phyloP scores from a whole-genome alignment of 148 eudicot genomes.

The Cornus florida region DNA sequence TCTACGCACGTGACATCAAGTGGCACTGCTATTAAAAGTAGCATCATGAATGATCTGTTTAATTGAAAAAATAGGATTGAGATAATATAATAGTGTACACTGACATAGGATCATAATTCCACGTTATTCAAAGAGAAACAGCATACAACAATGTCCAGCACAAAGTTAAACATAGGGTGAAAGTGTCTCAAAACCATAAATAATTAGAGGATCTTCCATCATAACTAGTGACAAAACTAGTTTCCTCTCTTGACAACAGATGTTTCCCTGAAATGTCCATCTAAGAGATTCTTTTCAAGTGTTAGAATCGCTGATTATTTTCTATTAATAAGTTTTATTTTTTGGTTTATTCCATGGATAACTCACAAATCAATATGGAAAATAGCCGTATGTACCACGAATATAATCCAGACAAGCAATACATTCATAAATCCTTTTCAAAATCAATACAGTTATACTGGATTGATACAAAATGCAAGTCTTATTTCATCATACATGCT shows the following conservation, averaged over 20 bases:
- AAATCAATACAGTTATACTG: too few relatives aligned
- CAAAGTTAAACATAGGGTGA: not conserved
- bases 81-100: not conserved
- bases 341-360: too few relatives aligned
- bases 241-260: not conserved
- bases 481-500: too few relatives aligned
- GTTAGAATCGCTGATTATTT: not conserved
- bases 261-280: not conserved
- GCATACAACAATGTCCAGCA: not conserved
- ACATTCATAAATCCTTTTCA: too few relatives aligned
- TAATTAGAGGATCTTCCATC: not conserved
- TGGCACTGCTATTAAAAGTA: not conserved
- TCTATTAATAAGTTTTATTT: not conserved
- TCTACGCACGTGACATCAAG: not conserved
- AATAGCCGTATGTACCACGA: too few relatives aligned
- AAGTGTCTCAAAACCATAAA: not conserved
- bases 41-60: not conserved
- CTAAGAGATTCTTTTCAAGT: not conserved
- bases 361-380: too few relatives aligned
- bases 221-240: not conserved
- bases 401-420: too few relatives aligned
- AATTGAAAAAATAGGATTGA: not conserved
- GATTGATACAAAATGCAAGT: too few relatives aligned
- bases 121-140: not conserved
- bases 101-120: not conserved